A percentile compares a stretch with the other conserved stretches of the same genome.
phyloP scores from a whole-genome alignment of 106 monocot genomes.

The Alisma plantagoaquatica region DNA sequence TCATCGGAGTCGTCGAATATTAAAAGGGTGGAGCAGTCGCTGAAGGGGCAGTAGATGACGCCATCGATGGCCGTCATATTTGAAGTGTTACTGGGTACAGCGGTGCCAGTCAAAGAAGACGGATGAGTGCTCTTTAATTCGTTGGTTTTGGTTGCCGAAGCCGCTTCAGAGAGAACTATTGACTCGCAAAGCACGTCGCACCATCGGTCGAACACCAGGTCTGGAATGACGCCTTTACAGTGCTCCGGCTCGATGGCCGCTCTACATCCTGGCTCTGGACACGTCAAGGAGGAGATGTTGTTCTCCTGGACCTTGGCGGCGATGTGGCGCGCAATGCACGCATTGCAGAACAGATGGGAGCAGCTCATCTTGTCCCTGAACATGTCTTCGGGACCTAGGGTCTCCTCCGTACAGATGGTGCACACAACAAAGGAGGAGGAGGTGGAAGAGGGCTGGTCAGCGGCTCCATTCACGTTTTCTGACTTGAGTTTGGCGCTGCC shows the following conservation, averaged over 20 bases:
- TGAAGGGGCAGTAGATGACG: slow-evolving; percentile 7
- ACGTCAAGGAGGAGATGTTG: not conserved
- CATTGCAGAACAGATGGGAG: slow-evolving; percentile 3
- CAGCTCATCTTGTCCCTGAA: not conserved
- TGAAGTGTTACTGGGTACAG: no score
- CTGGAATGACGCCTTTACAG: not conserved
- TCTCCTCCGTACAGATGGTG: slow-evolving; percentile 1
- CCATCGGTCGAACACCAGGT: slow-evolving; percentile 3
- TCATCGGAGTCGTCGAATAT: not conserved
- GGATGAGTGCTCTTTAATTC: no score
- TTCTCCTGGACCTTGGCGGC: slow-evolving; percentile 1
- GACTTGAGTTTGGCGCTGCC: no score
- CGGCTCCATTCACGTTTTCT: not conserved
- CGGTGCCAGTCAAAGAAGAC: no score
- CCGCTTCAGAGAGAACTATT: not conserved
- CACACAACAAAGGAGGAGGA: not conserved
- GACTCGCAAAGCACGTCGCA: slow-evolving; percentile 1
- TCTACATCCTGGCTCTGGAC: not conserved
- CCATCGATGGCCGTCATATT: no score
- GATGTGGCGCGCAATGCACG: slow-evolving; percentile 1
- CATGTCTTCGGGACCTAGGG: not conserved
- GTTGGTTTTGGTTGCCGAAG: no score
- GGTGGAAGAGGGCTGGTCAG: not conserved
- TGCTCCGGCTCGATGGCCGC: not conserved
- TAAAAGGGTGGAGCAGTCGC: not conserved